Evolutionary conservation across 2,329 filamentous ascomycete species (phyloP).

Genomic region (Diaporthe citrichinensis): DNA sequence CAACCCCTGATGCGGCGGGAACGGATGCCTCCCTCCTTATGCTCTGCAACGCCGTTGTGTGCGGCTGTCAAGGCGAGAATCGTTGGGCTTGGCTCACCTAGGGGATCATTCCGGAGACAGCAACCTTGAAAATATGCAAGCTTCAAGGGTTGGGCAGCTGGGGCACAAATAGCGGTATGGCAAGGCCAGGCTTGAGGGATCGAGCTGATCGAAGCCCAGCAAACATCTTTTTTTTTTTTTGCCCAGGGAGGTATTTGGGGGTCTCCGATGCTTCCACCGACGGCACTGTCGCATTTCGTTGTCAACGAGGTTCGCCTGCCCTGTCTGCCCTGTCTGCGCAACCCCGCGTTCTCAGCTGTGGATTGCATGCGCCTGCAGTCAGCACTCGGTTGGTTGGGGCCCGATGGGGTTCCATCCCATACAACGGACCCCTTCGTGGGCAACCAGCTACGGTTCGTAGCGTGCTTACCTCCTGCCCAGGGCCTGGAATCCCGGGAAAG

Average conservation of each 20-base stretch:
- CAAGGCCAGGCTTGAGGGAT: conserved; percentile 10
- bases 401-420: conserved; percentile 9
- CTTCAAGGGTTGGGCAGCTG: conserved; percentile 30
- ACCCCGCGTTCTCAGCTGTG: conserved; percentile 32
- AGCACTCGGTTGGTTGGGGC: conserved; percentile 23
- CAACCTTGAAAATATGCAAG: conserved; percentile 25
- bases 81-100: conserved; percentile 5
- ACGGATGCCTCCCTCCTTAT: conserved; percentile 6
- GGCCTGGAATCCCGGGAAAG: conserved; percentile 16
- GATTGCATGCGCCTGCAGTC: conserved; percentile 32
- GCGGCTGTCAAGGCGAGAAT: conserved; percentile 25
- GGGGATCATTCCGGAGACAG: conserved; percentile 10
- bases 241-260: conserved; percentile 2
- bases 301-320: neutral
- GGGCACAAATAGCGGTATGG: conserved; percentile 24
- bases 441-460: conserved; percentile 4
- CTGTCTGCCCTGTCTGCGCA: neutral
- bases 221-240: neutral
- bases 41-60: conserved; percentile 30
- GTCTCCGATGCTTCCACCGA: conserved; percentile 13
- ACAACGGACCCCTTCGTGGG: conserved; percentile 18
- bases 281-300: neutral
- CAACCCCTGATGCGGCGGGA: conserved; percentile 14
- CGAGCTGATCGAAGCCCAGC: conserved; percentile 17
- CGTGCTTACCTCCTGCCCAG: neutral